These are phyloP conservation scores for Podospora comata DNA, from an alignment of 495 filamentous ascomycete genomes.

Conservation along the genomic window DNA sequence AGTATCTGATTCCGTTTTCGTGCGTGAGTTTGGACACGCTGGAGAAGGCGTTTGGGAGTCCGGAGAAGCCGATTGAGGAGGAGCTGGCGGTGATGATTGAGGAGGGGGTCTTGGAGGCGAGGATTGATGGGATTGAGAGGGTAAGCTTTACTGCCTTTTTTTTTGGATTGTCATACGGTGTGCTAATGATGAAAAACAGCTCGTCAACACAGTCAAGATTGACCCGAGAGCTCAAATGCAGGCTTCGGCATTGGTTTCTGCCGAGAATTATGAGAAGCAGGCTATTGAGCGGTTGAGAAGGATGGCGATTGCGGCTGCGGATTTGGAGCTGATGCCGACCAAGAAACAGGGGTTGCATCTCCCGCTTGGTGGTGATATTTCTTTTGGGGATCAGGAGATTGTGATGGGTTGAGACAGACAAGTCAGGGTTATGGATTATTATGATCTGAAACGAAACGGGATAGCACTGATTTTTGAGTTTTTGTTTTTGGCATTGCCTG, in stretches of 20 bases:
- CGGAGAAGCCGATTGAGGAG: conserved; percentile 60
- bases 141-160: conserved; percentile 39
- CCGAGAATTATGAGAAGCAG: conserved; percentile 67
- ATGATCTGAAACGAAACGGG: neutral
- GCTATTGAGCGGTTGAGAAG: conserved; percentile 71
- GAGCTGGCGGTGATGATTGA: conserved; percentile 78
- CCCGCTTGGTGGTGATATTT: neutral
- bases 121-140: conserved; percentile 78
- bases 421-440: neutral
- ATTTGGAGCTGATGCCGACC: conserved; percentile 61
- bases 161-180: neutral
- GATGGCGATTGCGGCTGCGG: conserved; percentile 69
- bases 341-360: conserved; percentile 20
- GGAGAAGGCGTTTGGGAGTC: conserved; percentile 59
- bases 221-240: conserved; percentile 68
- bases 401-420: conserved; percentile 13
- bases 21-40: conserved; percentile 68
- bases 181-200: conserved; percentile 33
- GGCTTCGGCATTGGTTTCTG: conserved; percentile 58
- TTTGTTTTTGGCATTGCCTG: neutral
- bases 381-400: neutral
- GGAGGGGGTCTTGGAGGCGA: conserved; percentile 64
- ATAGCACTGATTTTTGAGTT: neutral
- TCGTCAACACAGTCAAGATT: conserved; percentile 64
- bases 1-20: conserved; percentile 82